Conservation (phyloP, 306 rosid species). For the Prunus mira region DNA sequence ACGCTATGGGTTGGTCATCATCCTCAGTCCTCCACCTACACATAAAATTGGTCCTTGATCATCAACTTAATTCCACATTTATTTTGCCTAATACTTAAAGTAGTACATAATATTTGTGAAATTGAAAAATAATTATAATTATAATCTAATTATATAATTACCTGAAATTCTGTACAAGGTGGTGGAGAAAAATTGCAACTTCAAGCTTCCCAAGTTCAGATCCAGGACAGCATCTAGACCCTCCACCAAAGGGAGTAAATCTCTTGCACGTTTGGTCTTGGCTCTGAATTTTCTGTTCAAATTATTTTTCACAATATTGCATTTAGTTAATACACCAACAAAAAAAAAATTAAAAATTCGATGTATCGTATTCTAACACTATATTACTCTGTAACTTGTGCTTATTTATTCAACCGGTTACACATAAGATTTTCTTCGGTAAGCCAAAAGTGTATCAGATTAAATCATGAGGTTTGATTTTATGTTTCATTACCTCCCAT, state of each 20-base stretch:
- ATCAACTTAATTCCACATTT: not conserved
- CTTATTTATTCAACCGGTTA: too few relatives aligned
- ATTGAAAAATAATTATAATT: too few relatives aligned
- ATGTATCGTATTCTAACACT: too few relatives aligned
- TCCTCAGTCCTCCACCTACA: conserved; percentile 36
- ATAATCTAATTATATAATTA: not conserved
- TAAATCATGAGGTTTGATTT: not conserved
- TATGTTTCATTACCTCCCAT: conserved; percentile 28
- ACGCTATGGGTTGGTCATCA: conserved; percentile 30
- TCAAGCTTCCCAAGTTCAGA: conserved; percentile 36
- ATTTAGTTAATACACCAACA: not conserved
- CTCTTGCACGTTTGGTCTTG: conserved; percentile 32
- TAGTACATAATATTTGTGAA: too few relatives aligned
- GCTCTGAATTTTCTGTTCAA: conserved; percentile 8
- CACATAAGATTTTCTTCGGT: too few relatives aligned
- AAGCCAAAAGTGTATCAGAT: not conserved
- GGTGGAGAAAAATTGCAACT: conserved; percentile 36
- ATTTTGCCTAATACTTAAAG: too few relatives aligned
- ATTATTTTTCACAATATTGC: not conserved
- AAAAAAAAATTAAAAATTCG: not conserved
- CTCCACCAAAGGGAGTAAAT: conserved; percentile 41
- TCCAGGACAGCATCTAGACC: conserved; percentile 38
- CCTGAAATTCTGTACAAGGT: conserved; percentile 36
- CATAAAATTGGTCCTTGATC: not conserved
- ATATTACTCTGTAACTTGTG: too few relatives aligned